Evolutionary conservation across 225 moss, liverwort and hornwort species (phyloP), one percentile per base, ranked within the genome.

Genomic region (Pseudisothecium myosuroides): DNA sequence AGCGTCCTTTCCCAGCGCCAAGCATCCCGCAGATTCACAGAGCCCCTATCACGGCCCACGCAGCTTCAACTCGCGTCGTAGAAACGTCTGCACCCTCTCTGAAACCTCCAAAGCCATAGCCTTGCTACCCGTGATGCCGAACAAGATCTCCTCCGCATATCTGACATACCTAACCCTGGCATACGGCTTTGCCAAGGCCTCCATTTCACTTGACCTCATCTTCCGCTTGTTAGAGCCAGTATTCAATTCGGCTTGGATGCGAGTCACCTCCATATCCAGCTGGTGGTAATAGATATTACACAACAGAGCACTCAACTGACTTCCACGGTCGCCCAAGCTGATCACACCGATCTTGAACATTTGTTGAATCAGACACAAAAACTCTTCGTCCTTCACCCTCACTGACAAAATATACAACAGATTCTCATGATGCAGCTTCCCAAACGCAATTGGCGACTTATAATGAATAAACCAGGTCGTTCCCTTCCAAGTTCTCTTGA

Each of bases 401-500:
- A 22, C 62, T 49, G 92, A 83, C 39, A 95, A 65, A 62, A 95
- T 69, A 21, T 67, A 87, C 65, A 93, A 45, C 41, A 95, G 82
- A 76, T 83, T 62, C 63, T 93, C 93, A 49, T 88, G 86, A 29
- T 93, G 92, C 55, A 76, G 34, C 31, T 60, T 88, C 54, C 86
- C 86, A 36, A 91, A 91, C 3, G n/a, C 43, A 41, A 89, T 75
- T 7, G 93, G 89, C 31, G 76, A 60, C 56, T 91, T 91, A 18
- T 90, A 93, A 56, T 95, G 91, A 34, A 93, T 54, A 55, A 95
- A 95, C 94, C 93, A 95, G 10, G 91, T 87, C 36, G 91, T 95
- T 16, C 91, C 94, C 81, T 92, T 92, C 94, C 94, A 95, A 66
- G 91, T 86, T 50, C 86, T 92, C 88, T 93, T 95, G 31, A 95